Conservation (phyloP, 2,329 filamentous ascomycete genomes). For the Pyrenophora tritici-repentis region DNA sequence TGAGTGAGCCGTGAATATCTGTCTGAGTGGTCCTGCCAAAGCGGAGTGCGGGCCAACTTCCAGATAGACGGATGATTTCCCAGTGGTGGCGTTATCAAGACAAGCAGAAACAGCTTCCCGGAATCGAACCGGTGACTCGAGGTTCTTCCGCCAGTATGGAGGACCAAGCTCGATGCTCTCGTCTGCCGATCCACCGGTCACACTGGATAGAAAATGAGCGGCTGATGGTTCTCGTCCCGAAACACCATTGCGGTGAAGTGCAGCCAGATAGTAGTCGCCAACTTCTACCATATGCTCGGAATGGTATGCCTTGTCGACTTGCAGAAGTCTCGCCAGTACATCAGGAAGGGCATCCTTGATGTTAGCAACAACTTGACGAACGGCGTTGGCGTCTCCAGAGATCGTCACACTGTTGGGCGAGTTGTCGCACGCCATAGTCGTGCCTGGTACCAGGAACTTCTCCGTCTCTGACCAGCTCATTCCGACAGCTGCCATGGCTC, state of each 20-base stretch:
- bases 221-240: no score
- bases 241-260: no score
- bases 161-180: slow-evolving; percentile 5
- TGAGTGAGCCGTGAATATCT: no score
- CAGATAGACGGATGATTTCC: no score
- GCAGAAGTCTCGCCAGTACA: slow-evolving; percentile 21
- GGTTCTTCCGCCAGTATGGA: slow-evolving; percentile 24
- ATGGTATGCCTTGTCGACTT: slow-evolving; percentile 36
- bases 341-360: slow-evolving; percentile 26
- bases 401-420: slow-evolving; percentile 26
- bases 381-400: slow-evolving; percentile 22
- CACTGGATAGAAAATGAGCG: slow-evolving; percentile 15
- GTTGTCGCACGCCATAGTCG: slow-evolving; percentile 30
- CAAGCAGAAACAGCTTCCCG: no score
- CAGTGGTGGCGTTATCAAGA: no score
- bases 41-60: no score
- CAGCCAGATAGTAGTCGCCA: slow-evolving; percentile 14
- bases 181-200: slow-evolving; percentile 5
- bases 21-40: no score
- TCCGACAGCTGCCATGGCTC: no score
- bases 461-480: no score
- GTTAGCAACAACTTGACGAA: background rate
- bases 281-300: slow-evolving; percentile 31
- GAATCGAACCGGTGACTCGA: slow-evolving; percentile 16
- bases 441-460: no score